These are phyloP conservation scores for Crithidia bombi DNA, from an alignment of 208 protist species.

Conservation along the genomic window DNA sequence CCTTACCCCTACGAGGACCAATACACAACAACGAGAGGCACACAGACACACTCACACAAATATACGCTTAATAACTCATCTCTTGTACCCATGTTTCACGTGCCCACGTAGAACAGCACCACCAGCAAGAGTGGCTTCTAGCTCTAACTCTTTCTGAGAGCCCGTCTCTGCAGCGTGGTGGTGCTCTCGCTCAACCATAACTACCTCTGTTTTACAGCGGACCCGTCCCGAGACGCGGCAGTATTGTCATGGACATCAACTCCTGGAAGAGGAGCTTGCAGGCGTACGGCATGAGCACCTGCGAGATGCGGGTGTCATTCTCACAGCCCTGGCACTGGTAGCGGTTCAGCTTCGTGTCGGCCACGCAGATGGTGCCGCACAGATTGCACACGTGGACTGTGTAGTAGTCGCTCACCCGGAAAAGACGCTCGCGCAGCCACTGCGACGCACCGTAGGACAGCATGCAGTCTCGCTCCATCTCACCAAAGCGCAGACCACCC, in stretches of 20 bases:
- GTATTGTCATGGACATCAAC: slow-evolving; percentile 98
- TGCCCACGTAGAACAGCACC: no score
- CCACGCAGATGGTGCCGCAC: slow-evolving; percentile 88
- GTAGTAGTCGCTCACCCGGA: slow-evolving; percentile 97
- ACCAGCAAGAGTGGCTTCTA: no score
- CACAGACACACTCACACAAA: no score
- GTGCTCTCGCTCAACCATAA: no score
- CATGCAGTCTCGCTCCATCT: slow-evolving; percentile 99
- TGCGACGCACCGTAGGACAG: slow-evolving; percentile 95
- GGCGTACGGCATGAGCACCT: slow-evolving; percentile 98
- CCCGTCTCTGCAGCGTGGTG: no score
- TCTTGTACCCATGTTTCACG: no score
- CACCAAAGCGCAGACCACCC: slow-evolving; percentile 99
- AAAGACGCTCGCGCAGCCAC: slow-evolving; percentile 98
- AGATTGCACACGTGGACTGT: slow-evolving; percentile 94
- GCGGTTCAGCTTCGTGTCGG: slow-evolving; percentile 57
- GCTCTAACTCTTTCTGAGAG: no score
- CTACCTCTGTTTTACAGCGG: slow-evolving; percentile 32
- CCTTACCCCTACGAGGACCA: no score
- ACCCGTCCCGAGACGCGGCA: slow-evolving; percentile 44
- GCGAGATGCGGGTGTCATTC: slow-evolving; percentile 92
- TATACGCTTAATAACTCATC: no score
- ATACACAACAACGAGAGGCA: no score
- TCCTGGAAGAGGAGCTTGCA: slow-evolving; percentile 99
- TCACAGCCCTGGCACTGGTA: slow-evolving; percentile 95